Evolutionary conservation across 768 basidiomycete genomes (phyloP).

Genomic region (Rhodosporidiobolus odoratus): DNA sequence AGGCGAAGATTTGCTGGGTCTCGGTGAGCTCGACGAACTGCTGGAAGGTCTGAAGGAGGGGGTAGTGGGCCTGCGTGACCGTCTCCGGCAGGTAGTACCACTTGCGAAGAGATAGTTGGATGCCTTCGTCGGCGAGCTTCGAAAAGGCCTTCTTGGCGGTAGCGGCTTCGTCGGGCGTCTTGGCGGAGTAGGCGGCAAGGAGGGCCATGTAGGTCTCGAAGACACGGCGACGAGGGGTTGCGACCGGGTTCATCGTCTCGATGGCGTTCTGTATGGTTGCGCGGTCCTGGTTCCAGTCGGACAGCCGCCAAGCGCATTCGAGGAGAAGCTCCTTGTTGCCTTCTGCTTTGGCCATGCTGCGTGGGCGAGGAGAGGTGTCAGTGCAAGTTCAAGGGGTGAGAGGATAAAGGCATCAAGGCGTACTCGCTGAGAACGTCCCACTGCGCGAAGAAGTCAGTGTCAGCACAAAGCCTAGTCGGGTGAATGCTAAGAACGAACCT

Average conservation of each 20-base stretch:
- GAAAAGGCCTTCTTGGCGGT: slow-evolving; percentile 65
- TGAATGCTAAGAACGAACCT: slow-evolving; percentile 25
- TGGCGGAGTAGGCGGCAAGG: slow-evolving; percentile 56
- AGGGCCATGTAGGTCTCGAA: slow-evolving; percentile 92
- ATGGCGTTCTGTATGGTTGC: slow-evolving; percentile 74
- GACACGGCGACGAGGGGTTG: slow-evolving; percentile 92
- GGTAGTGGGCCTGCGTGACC: slow-evolving; percentile 85
- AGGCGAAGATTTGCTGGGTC: slow-evolving; percentile 82
- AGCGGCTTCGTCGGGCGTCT: slow-evolving; percentile 35
- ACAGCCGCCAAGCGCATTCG: slow-evolving; percentile 90
- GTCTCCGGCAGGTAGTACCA: slow-evolving; percentile 84
- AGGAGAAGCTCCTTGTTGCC: slow-evolving; percentile 85
- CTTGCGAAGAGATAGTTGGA: slow-evolving; percentile 92
- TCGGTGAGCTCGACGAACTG: slow-evolving; percentile 97
- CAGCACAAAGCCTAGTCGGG: not conserved
- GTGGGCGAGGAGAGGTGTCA: not conserved
- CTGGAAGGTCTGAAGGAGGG: slow-evolving; percentile 93
- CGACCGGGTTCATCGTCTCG: slow-evolving; percentile 69
- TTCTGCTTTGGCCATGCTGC: slow-evolving; percentile 68
- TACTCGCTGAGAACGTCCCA: slow-evolving; percentile 88
- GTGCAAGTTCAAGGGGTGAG: not conserved
- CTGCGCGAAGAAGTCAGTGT: slow-evolving; percentile 44
- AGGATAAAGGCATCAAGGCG: not conserved
- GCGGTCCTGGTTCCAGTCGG: slow-evolving; percentile 69
- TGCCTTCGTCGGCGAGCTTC: slow-evolving; percentile 83